Percentiles rank a stretch among this genome's conserved stretches.
phyloP scores from a whole-genome alignment of 2,329 filamentous ascomycete genomes.

The Niveomyces coronatus region DNA sequence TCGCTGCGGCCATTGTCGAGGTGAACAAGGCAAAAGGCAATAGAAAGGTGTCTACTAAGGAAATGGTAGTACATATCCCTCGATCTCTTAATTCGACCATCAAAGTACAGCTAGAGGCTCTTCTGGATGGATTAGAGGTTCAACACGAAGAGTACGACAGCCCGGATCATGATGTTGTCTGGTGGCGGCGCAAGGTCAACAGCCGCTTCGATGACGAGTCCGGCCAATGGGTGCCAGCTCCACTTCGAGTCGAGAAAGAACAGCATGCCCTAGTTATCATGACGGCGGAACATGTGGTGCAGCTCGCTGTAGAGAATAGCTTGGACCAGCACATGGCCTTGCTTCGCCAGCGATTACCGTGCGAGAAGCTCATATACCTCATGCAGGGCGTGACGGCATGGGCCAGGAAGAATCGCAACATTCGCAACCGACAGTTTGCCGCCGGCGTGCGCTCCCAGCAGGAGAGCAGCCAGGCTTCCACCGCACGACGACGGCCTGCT shows the following conservation, averaged over 20 bases:
- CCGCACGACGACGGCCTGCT: slow-evolving; percentile 30
- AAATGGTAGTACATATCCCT: slow-evolving; percentile 70
- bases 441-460: slow-evolving; percentile 46
- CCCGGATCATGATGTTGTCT: slow-evolving; percentile 43
- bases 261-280: slow-evolving; percentile 53
- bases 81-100: slow-evolving; percentile 39
- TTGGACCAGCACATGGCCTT: slow-evolving; percentile 49
- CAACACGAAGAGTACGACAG: slow-evolving; percentile 35
- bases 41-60: slow-evolving; percentile 60
- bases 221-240: slow-evolving; percentile 55
- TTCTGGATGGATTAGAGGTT: slow-evolving; percentile 42
- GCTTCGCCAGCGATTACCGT: slow-evolving; percentile 43
- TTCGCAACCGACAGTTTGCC: slow-evolving; percentile 57
- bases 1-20: slow-evolving; percentile 55
- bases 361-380: slow-evolving; percentile 53
- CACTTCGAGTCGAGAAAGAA: slow-evolving; percentile 41
- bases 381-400: slow-evolving; percentile 58
- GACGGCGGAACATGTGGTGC: slow-evolving; percentile 54
- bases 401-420: slow-evolving; percentile 58
- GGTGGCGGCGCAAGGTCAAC: slow-evolving; percentile 60
- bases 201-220: slow-evolving; percentile 49
- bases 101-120: slow-evolving; percentile 34
- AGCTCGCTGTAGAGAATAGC: slow-evolving; percentile 40
- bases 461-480: slow-evolving; percentile 16
- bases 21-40: slow-evolving; percentile 64